Evolutionary conservation across 495 filamentous ascomycete species (phyloP), one percentile per base, ranked within the genome.

Genomic region (Xylaria venustula): DNA sequence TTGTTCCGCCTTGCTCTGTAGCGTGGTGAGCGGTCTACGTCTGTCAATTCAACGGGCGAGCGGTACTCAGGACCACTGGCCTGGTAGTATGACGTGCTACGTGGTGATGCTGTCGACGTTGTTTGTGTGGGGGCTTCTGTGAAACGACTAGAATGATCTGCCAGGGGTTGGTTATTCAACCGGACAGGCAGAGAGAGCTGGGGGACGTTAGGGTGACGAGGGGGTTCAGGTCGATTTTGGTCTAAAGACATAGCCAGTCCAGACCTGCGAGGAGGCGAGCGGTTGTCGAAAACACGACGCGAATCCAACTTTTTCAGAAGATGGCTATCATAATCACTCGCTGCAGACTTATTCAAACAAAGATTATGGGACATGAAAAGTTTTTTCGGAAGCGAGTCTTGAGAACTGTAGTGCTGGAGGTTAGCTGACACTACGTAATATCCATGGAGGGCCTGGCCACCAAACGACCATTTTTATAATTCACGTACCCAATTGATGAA

Each of bases 271-370:
- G 85, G 72, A 64, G 76, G 79, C 0, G 85, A 82, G 30, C 76
- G 65, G 75, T 68, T 86, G 76, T 64, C 85, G 81, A 37, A 83
- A 63, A 63, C 85, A 83, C 70, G 85, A 77, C 55, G 81, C 70
- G 74, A 86, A 82, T 76, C 90, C 78, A 78, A 86, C 69, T 90
- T 93, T 46, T 89, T 90, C 25, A 94, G 74, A 52, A 93, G 75
- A 59, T 88, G 87, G 68, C 88, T 88, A 65, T 95, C 92, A 67
- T 94, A 94, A 26, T 85, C 84, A 64, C 90, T 85, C 15, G 84
- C 87, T 7, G 83, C 85, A 23, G 70, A 70, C 58, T 81, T 85
- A 32, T 71, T 71, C 68, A 78, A 75, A 78, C 88, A 76, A 26
- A 72, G 74, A 58, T 79, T 70, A 54, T 83, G 79, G 51, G 71